phyloP scores from a whole-genome alignment of 805 yeast species.

The Ogataea parapolymorpha region DNA sequence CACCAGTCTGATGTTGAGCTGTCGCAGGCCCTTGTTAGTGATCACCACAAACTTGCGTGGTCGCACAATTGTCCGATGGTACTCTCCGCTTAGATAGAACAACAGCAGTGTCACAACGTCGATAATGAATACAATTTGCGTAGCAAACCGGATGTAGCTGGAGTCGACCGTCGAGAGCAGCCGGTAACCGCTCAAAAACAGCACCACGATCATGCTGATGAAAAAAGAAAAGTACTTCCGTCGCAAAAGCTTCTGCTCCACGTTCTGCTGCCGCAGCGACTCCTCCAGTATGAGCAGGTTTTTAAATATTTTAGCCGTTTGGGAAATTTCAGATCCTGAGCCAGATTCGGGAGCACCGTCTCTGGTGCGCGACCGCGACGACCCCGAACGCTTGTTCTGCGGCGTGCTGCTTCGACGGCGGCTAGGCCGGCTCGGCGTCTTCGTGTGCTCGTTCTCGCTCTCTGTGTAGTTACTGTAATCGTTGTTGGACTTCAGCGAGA shows the following conservation, averaged over 20 bases:
- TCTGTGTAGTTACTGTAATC: conserved; percentile 19
- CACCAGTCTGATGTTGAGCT: conserved; percentile 74
- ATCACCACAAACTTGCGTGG: conserved; percentile 76
- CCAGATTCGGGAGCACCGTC: conserved; percentile 9
- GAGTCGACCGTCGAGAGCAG: conserved; percentile 24
- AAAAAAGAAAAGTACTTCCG: conserved; percentile 57
- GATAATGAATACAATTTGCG: conserved; percentile 58
- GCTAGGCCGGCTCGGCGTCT: conserved; percentile 19
- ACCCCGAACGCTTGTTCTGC: conserved; percentile 16
- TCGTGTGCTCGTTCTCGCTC: conserved; percentile 23
- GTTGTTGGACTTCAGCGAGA: conserved; percentile 23
- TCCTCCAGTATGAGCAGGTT: conserved; percentile 84
- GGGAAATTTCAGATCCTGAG: conserved; percentile 21
- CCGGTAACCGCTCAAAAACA: conserved; percentile 36
- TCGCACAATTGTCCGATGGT: conserved; percentile 74
- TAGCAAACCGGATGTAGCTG: conserved; percentile 37
- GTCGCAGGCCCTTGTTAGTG: conserved; percentile 88
- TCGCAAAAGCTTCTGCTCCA: conserved; percentile 65
- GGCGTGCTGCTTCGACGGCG: conserved; percentile 17
- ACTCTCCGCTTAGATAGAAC: conserved; percentile 87
- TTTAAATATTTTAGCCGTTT: conserved; percentile 68
- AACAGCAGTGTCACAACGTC: conserved; percentile 65
- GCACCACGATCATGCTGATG: conserved; percentile 39
- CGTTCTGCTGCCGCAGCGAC: conserved; percentile 74
- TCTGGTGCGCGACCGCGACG: conserved; percentile 17